Conservation (phyloP, 176 grass and related monocot species). For the Musa itinerans region DNA sequence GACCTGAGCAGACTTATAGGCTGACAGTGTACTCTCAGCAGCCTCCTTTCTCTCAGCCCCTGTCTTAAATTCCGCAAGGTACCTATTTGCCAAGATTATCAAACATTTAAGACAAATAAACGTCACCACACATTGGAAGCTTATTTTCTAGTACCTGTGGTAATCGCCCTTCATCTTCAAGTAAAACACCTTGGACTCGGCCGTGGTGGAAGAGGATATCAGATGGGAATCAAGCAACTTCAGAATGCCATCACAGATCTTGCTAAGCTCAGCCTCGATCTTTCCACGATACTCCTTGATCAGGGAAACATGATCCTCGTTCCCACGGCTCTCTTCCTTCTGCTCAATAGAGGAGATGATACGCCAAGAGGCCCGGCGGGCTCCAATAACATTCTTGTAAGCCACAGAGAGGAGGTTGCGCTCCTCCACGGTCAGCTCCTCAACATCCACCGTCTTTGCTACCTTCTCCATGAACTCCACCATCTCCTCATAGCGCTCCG, state of each 20-base stretch:
- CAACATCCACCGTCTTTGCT: neutral
- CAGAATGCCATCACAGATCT: neutral
- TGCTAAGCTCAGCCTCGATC: neutral
- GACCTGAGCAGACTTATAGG: neutral
- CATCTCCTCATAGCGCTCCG: neutral
- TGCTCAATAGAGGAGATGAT: neutral
- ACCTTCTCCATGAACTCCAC: neutral
- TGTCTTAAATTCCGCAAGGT: conserved; percentile 4
- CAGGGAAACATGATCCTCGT: neutral
- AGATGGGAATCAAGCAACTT: conserved; percentile 1
- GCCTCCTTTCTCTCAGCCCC: neutral
- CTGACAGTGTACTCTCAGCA: neutral
- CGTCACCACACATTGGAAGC: too few relatives aligned
- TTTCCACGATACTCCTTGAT: neutral
- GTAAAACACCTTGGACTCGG: neutral
- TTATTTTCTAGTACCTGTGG: neutral
- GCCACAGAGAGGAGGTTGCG: neutral
- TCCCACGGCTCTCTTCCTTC: neutral
- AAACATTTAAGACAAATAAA: too few relatives aligned
- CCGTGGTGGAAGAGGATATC: neutral
- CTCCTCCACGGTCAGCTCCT: neutral
- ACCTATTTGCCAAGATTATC: neutral
- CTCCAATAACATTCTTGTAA: neutral
- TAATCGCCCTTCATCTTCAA: neutral
- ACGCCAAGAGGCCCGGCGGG: neutral